Base-by-base conservation (phyloP, 129 eudicot genomes). In the Tagetes patula region DNA sequence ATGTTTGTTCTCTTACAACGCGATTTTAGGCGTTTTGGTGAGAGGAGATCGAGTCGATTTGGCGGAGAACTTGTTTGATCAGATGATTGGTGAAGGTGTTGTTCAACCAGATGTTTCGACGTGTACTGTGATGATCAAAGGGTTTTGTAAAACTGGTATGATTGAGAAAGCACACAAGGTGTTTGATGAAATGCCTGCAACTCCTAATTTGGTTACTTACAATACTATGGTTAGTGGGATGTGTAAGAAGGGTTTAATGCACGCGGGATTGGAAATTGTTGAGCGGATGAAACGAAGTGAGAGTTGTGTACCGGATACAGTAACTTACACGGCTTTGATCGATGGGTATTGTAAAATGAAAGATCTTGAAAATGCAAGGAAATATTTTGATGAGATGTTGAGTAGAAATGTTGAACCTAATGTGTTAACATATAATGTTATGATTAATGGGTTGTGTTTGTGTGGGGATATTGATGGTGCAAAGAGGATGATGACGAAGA, bases 261-360 rank as follows among this genome's bases (percentile, higher is more conserved):
- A 64, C 40, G 56, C 42, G 7, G 92, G 86, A 0, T 67, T 72
- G 42, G 65, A 69, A 48, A 55, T 87, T 71, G 65, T 84, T 10
- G 73, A 79, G 58, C 40, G 37, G 65, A 89, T 85, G 90, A 67
- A 69, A 56, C 58, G 36, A 12, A 67, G 48, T 43, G 53, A 83
- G 55, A 59, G 71, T 73, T 86, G 80, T 41, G 68, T 80, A 78
- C 92, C 92, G 0, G 84, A 85, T 78, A 58, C 20, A 0, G 77
- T 84, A 13, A 82, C 92, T n/a, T 84, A 80, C 79, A 80, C 87
- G 1, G 75, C 80, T 41, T 80, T 89, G 80, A 89, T 89, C 10
- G 85, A 89, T 68, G 90, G 90, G 67, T 84, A 78, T 64, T 84
- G 88, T 65, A 89, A 81, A 59, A 74, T 60, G 40, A 82, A 84